Base-by-base conservation (phyloP, 106 monocot genomes). In the Narthecium ossifragum region DNA sequence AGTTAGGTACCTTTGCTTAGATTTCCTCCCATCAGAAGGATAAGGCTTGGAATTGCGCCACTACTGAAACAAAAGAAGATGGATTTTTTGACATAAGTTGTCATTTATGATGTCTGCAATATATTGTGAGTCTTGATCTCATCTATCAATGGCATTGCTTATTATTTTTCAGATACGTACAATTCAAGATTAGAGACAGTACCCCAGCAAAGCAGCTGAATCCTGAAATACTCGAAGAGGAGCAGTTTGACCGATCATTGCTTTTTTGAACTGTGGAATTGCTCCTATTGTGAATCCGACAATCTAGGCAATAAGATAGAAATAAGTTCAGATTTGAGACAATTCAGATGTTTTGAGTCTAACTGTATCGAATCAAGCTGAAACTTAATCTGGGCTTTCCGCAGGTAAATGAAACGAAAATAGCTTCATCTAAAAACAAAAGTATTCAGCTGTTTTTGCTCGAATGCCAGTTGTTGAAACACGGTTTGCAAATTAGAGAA, bases 201-300 rank as follows among this genome's bases (percentile, higher is more conserved):
- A 85, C 89, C 81, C 75, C 55, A 90, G 39, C 23, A 85, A 40
- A 31, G 65, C 51, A 60, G 75, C 55, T 12, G 89, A 78, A 2
- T 75, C 81, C 49, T 81, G 78, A 63, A 85, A 69, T 30, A 75
- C 66, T 17, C 81, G 85, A 52, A 90, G 85, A 63, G 89, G 85
- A 50, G 89, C 89, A 63, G 25, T 43, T 69, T 85, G 81, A 26
- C 81, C 85, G 3, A 90, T 76, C 15, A 90, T 4, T 53, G 70
- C 34, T 26, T 73, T 74, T 39, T 74, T 80, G 14, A 85, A 34
- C 26, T 27, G 78, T 46, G 85, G 78, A 30, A 78, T 60, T 20
- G 75, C 72, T 73, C 85, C 89, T 72, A 90, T 47, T 26, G 52
- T 10, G 48, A 90, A 90, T 4, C 89, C 89, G 52, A 78, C 27